Evolutionary conservation across 2,329 filamentous ascomycete species (phyloP).

Genomic region (Helotiales sp.): DNA sequence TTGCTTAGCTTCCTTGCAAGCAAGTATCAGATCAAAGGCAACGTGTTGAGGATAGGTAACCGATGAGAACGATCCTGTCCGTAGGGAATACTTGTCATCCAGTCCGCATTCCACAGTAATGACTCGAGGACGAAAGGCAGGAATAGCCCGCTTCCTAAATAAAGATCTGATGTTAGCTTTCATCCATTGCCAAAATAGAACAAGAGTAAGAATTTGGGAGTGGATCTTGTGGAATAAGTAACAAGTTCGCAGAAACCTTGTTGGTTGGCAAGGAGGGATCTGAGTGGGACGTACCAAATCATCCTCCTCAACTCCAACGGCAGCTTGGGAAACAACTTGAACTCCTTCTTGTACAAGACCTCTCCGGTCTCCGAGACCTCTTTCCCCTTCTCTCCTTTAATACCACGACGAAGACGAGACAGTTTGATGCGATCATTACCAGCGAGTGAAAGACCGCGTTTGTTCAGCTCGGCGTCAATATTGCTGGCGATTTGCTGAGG

Average conservation of each 20-base stretch:
- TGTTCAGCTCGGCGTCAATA: background rate
- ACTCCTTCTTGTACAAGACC: background rate
- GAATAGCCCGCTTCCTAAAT: background rate
- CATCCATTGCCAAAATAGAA: background rate
- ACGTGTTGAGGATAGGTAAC: background rate
- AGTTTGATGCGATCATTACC: background rate
- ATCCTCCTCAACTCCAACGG: background rate
- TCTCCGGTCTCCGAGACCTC: no score
- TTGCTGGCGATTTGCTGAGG: background rate
- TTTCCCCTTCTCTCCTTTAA: background rate
- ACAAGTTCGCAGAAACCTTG: no score
- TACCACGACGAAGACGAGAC: background rate
- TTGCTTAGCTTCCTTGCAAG: background rate
- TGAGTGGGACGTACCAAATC: constrained; percentile 4
- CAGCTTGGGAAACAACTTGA: background rate
- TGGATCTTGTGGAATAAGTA: no score
- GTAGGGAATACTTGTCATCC: background rate
- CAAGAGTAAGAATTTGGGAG: no score
- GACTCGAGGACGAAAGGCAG: background rate
- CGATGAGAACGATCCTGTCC: background rate
- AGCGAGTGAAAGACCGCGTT: background rate
- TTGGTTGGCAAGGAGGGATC: no score
- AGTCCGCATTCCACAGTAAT: background rate
- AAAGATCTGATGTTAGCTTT: background rate
- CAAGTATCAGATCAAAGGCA: background rate